Conservation (phyloP, 345 rosid genomes). For the Streptanthus diversifolius region DNA sequence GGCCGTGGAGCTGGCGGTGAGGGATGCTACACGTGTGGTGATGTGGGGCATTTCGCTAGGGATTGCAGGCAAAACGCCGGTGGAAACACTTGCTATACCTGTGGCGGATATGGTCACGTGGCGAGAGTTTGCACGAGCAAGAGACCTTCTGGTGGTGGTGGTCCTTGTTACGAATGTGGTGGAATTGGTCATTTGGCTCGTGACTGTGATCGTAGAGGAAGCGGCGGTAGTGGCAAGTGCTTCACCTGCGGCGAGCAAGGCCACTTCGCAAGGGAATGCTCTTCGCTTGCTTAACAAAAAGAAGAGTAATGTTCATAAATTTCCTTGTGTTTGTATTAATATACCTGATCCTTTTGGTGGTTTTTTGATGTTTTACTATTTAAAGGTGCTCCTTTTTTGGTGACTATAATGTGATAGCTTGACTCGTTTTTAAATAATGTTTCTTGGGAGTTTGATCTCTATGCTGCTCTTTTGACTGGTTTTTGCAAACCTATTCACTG, state of each 20-base stretch:
- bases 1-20: not conserved
- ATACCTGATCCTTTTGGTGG: too few relatives aligned
- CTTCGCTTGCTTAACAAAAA: constrained; percentile 28
- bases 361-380: not conserved
- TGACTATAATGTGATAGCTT: constrained; percentile 18
- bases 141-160: constrained; percentile 21
- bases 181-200: constrained; percentile 40
- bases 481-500: constrained; percentile 7
- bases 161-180: constrained; percentile 40
- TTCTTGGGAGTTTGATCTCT: not conserved
- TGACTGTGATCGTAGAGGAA: constrained; percentile 38
- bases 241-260: constrained; percentile 48
- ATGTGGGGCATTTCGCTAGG: constrained; percentile 34
- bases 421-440: constrained; percentile 14
- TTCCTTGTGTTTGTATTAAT: constrained; percentile 13
- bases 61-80: constrained; percentile 20
- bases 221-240: constrained; percentile 32
- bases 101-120: constrained; percentile 38
- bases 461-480: not conserved
- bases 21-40: constrained; percentile 35
- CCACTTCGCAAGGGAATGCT: constrained; percentile 55
- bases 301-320: constrained; percentile 29
- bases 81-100: constrained; percentile 33
- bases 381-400: not conserved
- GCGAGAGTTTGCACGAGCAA: constrained; percentile 41